Evolutionary conservation across 176 grass and related monocot genomes (phyloP).

Genomic region (Bolboschoenus planiculmis): DNA sequence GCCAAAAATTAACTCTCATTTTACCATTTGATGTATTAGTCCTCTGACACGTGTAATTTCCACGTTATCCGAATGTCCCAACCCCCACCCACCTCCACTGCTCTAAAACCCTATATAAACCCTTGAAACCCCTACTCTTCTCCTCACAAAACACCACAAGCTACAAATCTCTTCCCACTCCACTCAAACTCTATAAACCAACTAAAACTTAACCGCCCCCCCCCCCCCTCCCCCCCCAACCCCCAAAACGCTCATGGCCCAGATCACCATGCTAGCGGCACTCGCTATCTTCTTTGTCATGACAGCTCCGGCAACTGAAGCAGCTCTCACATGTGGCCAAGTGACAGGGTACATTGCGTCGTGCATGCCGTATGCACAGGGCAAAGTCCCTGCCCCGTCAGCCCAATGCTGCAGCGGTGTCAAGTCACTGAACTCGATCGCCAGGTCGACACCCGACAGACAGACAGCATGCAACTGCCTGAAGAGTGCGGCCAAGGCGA

Average conservation of each 20-base stretch:
- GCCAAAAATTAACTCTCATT: background rate
- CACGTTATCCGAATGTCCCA: too few relatives aligned
- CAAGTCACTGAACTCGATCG: background rate
- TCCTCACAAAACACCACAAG: background rate
- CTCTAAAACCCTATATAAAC: conserved; percentile 27
- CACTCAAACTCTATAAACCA: background rate
- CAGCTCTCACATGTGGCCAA: background rate
- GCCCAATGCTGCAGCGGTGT: conserved; percentile 32
- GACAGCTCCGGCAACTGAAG: background rate
- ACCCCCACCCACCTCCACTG: background rate
- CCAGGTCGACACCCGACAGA: conserved; percentile 10
- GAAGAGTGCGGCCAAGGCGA: conserved; percentile 1
- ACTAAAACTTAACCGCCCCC: too few relatives aligned
- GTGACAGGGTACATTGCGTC: conserved; percentile 2
- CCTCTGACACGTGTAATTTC: too few relatives aligned
- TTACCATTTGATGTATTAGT: background rate
- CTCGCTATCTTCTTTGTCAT: conserved; percentile 16
- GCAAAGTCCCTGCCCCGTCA: background rate
- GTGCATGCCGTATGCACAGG: conserved; percentile 30
- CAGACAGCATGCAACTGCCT: conserved; percentile 33
- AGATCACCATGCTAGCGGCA: background rate
- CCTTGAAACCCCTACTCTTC: background rate
- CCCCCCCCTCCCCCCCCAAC: too few relatives aligned
- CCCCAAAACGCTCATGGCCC: conserved; percentile 11
- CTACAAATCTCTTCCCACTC: background rate